Percentiles rank a stretch among this genome's conserved stretches.
Conservation (phyloP, 768 basidiomycete genomes). For the Rhodotorula sphaerocarpa region DNA sequence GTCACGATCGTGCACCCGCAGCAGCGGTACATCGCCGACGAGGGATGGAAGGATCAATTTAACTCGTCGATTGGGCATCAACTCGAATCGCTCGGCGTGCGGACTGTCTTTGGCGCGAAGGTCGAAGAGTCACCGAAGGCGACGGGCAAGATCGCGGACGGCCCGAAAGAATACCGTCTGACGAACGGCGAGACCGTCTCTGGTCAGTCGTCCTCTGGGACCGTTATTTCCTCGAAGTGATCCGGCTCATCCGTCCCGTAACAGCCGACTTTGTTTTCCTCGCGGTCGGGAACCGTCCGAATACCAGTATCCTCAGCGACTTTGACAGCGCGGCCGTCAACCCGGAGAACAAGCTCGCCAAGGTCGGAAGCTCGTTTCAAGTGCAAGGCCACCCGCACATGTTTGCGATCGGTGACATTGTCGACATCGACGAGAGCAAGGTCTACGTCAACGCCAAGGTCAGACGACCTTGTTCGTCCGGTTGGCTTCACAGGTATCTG, state of each 20-base stretch:
- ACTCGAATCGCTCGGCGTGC: constrained; percentile 12
- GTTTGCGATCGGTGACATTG: constrained; percentile 26
- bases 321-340: constrained; percentile 8
- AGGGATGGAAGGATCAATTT: constrained; percentile 15
- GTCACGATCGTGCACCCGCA: constrained; percentile 35
- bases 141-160: constrained; percentile 13
- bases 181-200: constrained; percentile 3
- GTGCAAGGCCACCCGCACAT: neutral
- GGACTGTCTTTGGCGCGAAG: constrained; percentile 9
- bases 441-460: constrained; percentile 8
- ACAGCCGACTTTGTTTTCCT: constrained; percentile 34
- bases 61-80: constrained; percentile 5
- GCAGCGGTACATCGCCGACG: constrained; percentile 2
- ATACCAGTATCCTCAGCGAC: constrained; percentile 1
- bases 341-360: neutral
- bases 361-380: constrained; percentile 17
- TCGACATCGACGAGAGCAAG: constrained; percentile 12
- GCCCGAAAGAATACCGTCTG: constrained; percentile 6
- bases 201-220: neutral
- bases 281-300: constrained; percentile 17
- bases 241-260: too few relatives aligned
- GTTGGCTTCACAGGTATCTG: neutral
- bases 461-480: neutral
- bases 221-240: neutral
- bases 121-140: neutral